A percentile compares a stretch with the other conserved stretches of the same genome.
phyloP scores from a whole-genome alignment of 2,329 filamentous ascomycete species.

The Alternaria solani region DNA sequence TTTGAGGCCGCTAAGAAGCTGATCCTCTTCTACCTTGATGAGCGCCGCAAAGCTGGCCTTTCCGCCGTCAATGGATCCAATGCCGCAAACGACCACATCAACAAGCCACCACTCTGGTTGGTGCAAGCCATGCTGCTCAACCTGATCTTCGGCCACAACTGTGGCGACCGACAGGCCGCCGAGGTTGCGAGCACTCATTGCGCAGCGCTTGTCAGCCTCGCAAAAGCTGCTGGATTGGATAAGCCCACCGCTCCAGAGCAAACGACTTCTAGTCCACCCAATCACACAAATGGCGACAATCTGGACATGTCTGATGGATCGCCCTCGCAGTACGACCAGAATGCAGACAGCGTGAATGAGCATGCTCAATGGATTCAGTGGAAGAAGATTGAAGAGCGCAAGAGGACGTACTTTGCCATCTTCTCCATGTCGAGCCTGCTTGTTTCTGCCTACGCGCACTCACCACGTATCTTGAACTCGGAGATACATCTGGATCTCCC shows the following conservation, averaged over 20 bases:
- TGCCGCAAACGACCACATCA: conserved; percentile 64
- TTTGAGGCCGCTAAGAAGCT: conserved; percentile 96
- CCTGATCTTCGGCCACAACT: conserved; percentile 94
- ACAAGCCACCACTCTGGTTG: conserved; percentile 87
- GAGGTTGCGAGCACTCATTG: conserved; percentile 94
- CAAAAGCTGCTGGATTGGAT: conserved; percentile 83
- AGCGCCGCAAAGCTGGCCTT: conserved; percentile 85
- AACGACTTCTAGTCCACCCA: conserved; percentile 29
- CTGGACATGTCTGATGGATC: conserved; percentile 64
- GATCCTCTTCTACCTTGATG: conserved; percentile 92
- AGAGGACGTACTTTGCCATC: conserved; percentile 88
- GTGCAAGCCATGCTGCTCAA: conserved; percentile 97
- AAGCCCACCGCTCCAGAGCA: conserved; percentile 52
- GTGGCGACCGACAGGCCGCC: conserved; percentile 86
- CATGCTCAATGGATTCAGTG: conserved; percentile 86
- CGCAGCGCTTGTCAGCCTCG: conserved; percentile 87
- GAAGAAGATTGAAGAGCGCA: conserved; percentile 89
- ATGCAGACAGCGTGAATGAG: conserved; percentile 60
- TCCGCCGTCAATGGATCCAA: conserved; percentile 64
- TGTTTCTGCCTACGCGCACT: conserved; percentile 91
- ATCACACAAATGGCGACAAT: conserved; percentile 60
- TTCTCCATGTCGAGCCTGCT: conserved; percentile 91
- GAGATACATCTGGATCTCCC: conserved; percentile 90
- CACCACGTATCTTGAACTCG: conserved; percentile 89
- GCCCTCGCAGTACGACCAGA: conserved; percentile 44